Conservation (phyloP, 768 basidiomycete species). For the Mycena amicta region DNA sequence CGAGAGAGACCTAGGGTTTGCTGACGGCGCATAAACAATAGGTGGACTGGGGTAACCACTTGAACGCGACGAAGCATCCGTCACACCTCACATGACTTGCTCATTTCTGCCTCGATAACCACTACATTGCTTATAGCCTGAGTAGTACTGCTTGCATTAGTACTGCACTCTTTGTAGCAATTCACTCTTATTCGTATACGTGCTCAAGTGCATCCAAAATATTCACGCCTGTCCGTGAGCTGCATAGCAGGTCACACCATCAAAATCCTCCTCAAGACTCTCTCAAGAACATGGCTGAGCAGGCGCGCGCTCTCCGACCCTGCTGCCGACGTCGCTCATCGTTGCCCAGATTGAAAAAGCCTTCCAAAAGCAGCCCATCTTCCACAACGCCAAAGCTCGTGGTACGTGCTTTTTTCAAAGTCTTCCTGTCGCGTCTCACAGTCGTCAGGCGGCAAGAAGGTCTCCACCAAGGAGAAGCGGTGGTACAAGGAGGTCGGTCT, state of each 20-base stretch:
- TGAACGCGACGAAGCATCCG: conserved; percentile 52
- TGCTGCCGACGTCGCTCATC: neutral
- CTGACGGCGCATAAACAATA: conserved; percentile 63
- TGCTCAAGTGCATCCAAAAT: too few relatives aligned
- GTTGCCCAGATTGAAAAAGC: conserved; percentile 85
- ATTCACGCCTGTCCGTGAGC: neutral
- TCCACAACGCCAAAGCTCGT: conserved; percentile 94
- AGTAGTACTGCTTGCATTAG: too few relatives aligned
- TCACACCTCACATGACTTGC: neutral
- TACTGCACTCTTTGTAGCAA: too few relatives aligned
- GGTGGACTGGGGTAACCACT: too few relatives aligned
- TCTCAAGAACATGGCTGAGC: conserved; percentile 25
- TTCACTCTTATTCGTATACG: too few relatives aligned
- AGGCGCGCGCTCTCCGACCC: conserved; percentile 16
- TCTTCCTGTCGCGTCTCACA: neutral
- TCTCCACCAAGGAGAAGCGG: conserved; percentile 91
- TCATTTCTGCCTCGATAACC: neutral
- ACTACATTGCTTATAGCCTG: too few relatives aligned
- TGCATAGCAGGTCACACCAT: conserved; percentile 1
- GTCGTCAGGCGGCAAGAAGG: conserved; percentile 78
- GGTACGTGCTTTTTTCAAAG: conserved; percentile 56
- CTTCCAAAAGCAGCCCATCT: conserved; percentile 96
- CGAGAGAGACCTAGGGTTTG: conserved; percentile 63
- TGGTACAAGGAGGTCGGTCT: conserved; percentile 99
- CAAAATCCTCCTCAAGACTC: neutral